A percentile compares a stretch with the other conserved stretches of the same genome.
phyloP scores from a whole-genome alignment of 2,329 filamentous ascomycete species.

The Mariannaea elegans region DNA sequence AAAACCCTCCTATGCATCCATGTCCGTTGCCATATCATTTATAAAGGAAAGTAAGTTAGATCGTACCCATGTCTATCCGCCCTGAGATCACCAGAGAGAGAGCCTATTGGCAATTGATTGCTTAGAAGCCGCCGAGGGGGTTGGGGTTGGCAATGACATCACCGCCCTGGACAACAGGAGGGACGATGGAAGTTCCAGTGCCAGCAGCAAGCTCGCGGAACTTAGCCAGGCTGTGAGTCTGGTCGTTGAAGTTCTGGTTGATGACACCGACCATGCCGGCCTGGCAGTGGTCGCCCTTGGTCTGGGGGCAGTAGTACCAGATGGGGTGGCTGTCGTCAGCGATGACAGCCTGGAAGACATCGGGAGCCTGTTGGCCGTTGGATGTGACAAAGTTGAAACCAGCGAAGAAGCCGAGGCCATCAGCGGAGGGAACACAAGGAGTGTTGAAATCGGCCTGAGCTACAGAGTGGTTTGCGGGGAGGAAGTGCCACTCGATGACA shows the following conservation, averaged over 20 bases:
- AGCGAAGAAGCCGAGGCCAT: constrained; percentile 53
- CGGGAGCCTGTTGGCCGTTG: constrained; percentile 43
- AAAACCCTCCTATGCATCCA: not conserved
- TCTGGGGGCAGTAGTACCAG: constrained; percentile 57
- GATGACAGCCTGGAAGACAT: constrained; percentile 56
- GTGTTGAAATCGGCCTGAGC: constrained; percentile 52
- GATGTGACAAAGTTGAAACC: constrained; percentile 54
- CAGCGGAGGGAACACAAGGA: constrained; percentile 53
- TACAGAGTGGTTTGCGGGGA: constrained; percentile 60
- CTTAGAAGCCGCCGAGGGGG: constrained; percentile 49
- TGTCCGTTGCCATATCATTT: not conserved
- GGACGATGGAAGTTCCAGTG: constrained; percentile 43
- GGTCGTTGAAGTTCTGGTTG: constrained; percentile 56
- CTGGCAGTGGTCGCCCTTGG: constrained; percentile 55
- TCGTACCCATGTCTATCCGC: constrained; percentile 1
- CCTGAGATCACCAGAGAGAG: not conserved
- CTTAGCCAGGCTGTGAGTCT: constrained; percentile 48
- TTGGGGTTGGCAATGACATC: constrained; percentile 52
- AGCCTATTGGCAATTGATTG: not conserved
- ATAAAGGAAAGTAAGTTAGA: constrained; percentile 7
- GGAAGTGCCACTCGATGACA: constrained; percentile 64
- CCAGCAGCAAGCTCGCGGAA: constrained; percentile 49
- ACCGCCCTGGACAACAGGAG: constrained; percentile 47
- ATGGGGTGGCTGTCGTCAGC: constrained; percentile 53
- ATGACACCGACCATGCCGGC: constrained; percentile 59